phyloP scores from a whole-genome alignment of 768 basidiomycete genomes.

The Boletus coccyginus region DNA sequence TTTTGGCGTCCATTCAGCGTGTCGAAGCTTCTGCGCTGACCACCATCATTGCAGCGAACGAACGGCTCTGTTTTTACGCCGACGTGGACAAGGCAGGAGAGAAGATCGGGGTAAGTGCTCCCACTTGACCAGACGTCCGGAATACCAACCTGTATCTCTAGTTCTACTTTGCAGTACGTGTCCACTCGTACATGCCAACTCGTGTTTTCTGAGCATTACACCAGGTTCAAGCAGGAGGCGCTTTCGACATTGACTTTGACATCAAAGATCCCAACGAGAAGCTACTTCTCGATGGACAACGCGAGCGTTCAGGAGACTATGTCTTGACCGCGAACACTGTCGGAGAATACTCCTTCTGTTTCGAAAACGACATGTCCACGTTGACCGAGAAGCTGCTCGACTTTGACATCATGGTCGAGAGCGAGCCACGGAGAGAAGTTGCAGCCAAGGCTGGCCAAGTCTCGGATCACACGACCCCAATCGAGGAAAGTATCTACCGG shows the following conservation, averaged over 20 bases:
- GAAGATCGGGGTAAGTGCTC: constrained; percentile 74
- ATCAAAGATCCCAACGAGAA: constrained; percentile 90
- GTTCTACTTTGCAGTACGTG: constrained; percentile 94
- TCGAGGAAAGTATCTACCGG: constrained; percentile 96
- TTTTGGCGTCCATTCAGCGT: constrained; percentile 33
- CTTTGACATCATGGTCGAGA: constrained; percentile 98
- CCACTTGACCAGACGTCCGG: not conserved
- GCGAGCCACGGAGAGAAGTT: constrained; percentile 86
- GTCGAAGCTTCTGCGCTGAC: constrained; percentile 68
- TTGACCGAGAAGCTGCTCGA: constrained; percentile 93
- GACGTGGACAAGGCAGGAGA: constrained; percentile 95
- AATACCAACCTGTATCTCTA: constrained; percentile 32
- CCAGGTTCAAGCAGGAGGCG: constrained; percentile 94
- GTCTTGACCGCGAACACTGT: constrained; percentile 91
- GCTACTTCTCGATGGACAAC: constrained; percentile 80
- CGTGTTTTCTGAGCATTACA: not conserved
- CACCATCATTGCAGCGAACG: constrained; percentile 73
- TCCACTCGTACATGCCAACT: not conserved
- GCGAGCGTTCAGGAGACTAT: constrained; percentile 95
- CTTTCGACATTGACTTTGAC: constrained; percentile 94
- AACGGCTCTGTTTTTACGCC: constrained; percentile 89
- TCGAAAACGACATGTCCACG: constrained; percentile 96
- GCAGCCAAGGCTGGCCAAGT: constrained; percentile 88
- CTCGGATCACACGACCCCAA: constrained; percentile 84
- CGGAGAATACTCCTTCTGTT: constrained; percentile 95